A percentile compares a stretch with the other conserved stretches of the same genome.
Conservation (phyloP, 345 rosid species). For the Microthlaspi erraticum region DNA sequence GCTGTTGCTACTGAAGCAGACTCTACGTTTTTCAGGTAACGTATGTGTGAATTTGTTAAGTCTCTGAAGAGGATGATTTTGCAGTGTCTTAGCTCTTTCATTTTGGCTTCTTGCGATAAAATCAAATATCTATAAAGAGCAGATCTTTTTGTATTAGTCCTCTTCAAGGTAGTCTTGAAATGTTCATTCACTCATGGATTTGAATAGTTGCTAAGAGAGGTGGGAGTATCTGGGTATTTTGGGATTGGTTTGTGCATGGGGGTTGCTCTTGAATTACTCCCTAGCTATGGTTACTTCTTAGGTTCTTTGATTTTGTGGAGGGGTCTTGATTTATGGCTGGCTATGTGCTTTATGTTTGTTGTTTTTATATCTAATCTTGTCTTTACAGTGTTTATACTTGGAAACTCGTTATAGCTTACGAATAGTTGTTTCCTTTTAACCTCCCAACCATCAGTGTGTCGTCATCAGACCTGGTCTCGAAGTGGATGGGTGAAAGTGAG, state of each 20-base stretch:
- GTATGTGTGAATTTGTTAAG: not conserved
- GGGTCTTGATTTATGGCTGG: conserved; percentile 11
- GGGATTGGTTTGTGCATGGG: too few relatives aligned
- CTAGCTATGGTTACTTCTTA: conserved; percentile 1
- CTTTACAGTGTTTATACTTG: conserved; percentile 31
- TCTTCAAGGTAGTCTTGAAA: too few relatives aligned
- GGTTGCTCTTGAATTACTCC: conserved; percentile 2
- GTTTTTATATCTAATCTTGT: conserved; percentile 21
- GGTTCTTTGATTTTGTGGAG: conserved; percentile 13
- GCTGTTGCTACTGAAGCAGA: conserved; percentile 98
- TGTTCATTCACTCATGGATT: conserved; percentile 1
- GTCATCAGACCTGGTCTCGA: conserved; percentile 93
- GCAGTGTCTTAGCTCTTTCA: conserved; percentile 8
- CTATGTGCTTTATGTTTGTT: not conserved
- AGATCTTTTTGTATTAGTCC: too few relatives aligned
- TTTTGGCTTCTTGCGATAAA: not conserved
- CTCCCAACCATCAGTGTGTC: conserved; percentile 63
- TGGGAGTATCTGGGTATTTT: not conserved
- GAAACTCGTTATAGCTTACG: conserved; percentile 36
- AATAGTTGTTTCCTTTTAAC: conserved; percentile 33
- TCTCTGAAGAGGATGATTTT: not conserved
- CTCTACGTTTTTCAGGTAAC: conserved; percentile 89
- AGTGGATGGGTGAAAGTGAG: conserved; percentile 99
- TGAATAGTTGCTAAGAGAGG: not conserved
- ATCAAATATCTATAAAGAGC: not conserved